Conservation (phyloP, 139 green algal genomes). For the Auxenochlorella pyrenoidosa region DNA sequence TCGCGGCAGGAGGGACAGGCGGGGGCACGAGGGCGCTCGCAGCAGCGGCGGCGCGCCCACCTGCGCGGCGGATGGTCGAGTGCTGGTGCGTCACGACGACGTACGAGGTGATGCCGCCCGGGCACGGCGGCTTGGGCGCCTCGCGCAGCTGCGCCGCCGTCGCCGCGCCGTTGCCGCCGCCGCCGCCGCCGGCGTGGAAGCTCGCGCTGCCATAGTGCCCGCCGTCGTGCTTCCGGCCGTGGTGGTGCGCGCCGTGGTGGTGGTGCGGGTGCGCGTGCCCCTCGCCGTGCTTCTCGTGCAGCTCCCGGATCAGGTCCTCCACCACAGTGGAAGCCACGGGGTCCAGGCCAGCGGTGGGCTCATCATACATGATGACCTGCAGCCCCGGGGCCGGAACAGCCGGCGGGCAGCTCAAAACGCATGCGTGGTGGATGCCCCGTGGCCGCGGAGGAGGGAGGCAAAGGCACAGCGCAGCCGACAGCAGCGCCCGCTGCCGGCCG, state of each 20-base stretch:
- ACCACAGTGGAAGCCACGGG: constrained; percentile 97
- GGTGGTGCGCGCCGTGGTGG: neutral
- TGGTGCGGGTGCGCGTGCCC: neutral
- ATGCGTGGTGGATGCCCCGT: too few relatives aligned
- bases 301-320: constrained; percentile 94
- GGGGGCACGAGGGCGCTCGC: neutral
- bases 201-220: neutral
- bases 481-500: too few relatives aligned
- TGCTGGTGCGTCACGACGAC: constrained; percentile 99
- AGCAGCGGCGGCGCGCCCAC: neutral
- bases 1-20: neutral
- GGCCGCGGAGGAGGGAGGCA: too few relatives aligned
- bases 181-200: neutral
- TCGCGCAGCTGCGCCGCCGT: constrained; percentile 13
- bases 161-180: neutral
- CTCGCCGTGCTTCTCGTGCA: constrained; percentile 68
- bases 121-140: neutral
- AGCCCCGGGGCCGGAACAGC: neutral
- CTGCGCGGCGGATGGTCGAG: constrained; percentile 35
- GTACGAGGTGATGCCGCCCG: constrained; percentile 87
- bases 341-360: constrained; percentile 98
- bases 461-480: too few relatives aligned
- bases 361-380: constrained; percentile 99
- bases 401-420: too few relatives aligned
- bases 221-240: neutral